Conservation (phyloP, 1,284 basidiomycete genomes). For the Peniophora sp. region DNA sequence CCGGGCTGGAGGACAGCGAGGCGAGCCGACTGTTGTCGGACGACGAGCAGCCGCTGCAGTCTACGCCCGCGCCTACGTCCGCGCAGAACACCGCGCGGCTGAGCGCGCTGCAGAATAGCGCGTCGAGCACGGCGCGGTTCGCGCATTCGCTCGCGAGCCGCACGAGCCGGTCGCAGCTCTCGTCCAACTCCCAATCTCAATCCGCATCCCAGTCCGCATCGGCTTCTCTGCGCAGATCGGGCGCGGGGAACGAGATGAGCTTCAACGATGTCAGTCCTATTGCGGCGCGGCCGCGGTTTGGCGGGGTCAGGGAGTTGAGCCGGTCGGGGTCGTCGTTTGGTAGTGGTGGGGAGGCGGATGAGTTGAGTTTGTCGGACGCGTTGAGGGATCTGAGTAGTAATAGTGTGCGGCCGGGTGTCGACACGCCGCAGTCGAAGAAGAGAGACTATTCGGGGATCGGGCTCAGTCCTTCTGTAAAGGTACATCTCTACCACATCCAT, state of each 20-base stretch:
- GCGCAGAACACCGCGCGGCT: slow-evolving; percentile 29
- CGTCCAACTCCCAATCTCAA: slow-evolving; percentile 29
- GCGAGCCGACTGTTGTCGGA: slow-evolving; percentile 9
- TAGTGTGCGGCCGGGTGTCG: background rate
- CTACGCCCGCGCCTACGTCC: slow-evolving; percentile 49
- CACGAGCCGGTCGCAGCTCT: slow-evolving; percentile 28
- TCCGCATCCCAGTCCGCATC: slow-evolving; percentile 10
- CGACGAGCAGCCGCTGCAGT: slow-evolving; percentile 45
- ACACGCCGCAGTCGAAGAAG: background rate
- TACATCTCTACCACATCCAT: background rate
- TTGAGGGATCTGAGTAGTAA: slow-evolving; percentile 19
- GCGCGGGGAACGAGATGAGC: slow-evolving; percentile 9
- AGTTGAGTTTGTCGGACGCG: slow-evolving; percentile 36
- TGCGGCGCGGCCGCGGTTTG: slow-evolving; percentile 5
- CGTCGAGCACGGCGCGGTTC: slow-evolving; percentile 63
- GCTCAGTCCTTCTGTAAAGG: background rate
- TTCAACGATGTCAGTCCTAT: slow-evolving; percentile 16
- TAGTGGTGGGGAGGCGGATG: slow-evolving; percentile 32
- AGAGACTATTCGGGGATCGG: background rate
- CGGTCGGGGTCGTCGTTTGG: background rate
- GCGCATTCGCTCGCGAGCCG: slow-evolving; percentile 51
- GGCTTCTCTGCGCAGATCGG: slow-evolving; percentile 8
- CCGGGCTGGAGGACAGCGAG: slow-evolving; percentile 26
- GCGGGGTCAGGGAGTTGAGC: background rate
- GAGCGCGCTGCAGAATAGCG: slow-evolving; percentile 39